Conservation (phyloP, 768 basidiomycete genomes). For the Psilocybe cyanescens region DNA sequence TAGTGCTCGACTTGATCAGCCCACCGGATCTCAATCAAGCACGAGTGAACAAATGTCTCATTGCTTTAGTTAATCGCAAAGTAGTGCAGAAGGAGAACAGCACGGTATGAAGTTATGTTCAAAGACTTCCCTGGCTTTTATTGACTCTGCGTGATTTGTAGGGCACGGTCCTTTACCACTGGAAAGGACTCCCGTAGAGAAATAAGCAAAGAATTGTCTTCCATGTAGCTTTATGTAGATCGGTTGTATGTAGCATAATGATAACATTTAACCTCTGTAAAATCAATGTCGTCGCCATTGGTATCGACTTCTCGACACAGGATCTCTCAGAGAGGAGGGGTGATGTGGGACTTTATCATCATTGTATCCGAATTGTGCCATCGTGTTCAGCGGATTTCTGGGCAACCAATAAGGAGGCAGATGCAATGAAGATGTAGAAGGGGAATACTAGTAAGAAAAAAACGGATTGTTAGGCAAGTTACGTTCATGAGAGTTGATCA, state of each 20-base stretch:
- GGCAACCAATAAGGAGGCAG: slow-evolving; percentile 2
- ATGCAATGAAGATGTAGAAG: slow-evolving; percentile 18
- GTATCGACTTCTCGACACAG: not conserved
- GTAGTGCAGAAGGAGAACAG: slow-evolving; percentile 77
- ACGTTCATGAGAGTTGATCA: not conserved
- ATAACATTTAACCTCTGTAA: not conserved
- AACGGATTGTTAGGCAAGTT: no score
- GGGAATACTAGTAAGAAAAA: slow-evolving; percentile 14
- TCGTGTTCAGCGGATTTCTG: not conserved
- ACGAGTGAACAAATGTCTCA: slow-evolving; percentile 90
- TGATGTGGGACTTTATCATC: not conserved
- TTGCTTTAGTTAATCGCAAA: slow-evolving; percentile 88
- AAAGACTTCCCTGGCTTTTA: not conserved
- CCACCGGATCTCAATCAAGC: slow-evolving; percentile 89
- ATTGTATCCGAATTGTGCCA: not conserved
- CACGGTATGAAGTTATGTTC: slow-evolving; percentile 43
- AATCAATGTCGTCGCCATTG: not conserved
- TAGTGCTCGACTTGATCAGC: slow-evolving; percentile 78
- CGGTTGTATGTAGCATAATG: not conserved
- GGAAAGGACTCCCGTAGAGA: slow-evolving; percentile 59
- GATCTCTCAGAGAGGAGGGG: no score
- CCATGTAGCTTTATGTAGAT: slow-evolving; percentile 9
- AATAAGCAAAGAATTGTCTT: not conserved
- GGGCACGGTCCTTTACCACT: slow-evolving; percentile 72
- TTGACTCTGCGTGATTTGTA: slow-evolving; percentile 26